A percentile compares a stretch with the other conserved stretches of the same genome.
Conservation (phyloP, 1,284 basidiomycete genomes). For the Sporisorium scitamineum region DNA sequence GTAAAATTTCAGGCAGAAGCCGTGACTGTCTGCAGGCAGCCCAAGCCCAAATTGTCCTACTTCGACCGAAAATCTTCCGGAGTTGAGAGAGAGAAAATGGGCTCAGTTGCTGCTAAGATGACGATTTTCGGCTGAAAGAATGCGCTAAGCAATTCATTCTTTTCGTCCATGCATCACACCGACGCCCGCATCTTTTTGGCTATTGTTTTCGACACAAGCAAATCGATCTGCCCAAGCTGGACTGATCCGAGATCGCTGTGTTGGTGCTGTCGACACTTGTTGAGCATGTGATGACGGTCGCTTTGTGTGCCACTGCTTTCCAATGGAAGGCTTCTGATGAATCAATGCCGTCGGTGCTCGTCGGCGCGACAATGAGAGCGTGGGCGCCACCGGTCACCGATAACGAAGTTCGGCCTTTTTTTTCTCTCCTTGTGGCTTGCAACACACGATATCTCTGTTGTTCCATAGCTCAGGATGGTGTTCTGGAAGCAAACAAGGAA, state of each 20-base stretch:
- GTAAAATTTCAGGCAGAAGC: too few species aligned
- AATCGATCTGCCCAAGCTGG: too few species aligned
- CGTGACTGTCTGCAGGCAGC: background rate
- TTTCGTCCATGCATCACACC: background rate
- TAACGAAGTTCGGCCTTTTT: slow-evolving; percentile 21
- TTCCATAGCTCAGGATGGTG: background rate
- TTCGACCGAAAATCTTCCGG: slow-evolving; percentile 35
- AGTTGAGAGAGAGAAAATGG: background rate
- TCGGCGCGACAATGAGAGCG: background rate
- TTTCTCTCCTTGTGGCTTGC: slow-evolving; percentile 12
- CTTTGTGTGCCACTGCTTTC: too few species aligned
- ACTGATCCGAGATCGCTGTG: too few species aligned
- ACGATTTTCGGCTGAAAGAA: slow-evolving; percentile 9
- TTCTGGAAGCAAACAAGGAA: slow-evolving; percentile 10
- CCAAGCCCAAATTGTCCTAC: background rate
- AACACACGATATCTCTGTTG: background rate
- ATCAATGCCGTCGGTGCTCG: background rate
- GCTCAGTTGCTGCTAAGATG: slow-evolving; percentile 10
- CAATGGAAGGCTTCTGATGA: background rate
- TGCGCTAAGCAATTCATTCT: slow-evolving; percentile 1
- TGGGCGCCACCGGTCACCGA: background rate
- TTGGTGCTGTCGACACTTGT: too few species aligned
- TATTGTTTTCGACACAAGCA: background rate
- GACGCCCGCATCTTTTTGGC: background rate
- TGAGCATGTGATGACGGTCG: too few species aligned